Evolutionary conservation across 768 basidiomycete genomes (phyloP).

Genomic region (Imleria badia): DNA sequence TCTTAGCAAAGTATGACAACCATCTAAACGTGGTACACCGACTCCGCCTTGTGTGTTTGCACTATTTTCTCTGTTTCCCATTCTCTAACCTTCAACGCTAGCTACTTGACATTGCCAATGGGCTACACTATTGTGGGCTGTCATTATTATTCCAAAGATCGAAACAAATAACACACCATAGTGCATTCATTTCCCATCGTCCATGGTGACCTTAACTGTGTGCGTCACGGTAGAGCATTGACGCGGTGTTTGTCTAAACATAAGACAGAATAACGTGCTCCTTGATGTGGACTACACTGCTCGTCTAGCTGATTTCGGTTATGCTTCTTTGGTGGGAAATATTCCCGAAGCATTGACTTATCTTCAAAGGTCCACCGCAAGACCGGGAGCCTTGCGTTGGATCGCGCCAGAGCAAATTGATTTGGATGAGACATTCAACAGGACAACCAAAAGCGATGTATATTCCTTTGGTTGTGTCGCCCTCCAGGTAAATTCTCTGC

Average conservation of each 20-base stretch:
- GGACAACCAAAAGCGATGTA: constrained; percentile 10
- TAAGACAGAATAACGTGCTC: constrained; percentile 21
- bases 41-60: constrained; percentile 16
- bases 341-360: constrained; percentile 6
- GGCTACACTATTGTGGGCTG: constrained; percentile 14
- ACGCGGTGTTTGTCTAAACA: neutral
- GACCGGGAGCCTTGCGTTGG: constrained; percentile 40
- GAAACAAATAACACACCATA: neutral
- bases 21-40: neutral
- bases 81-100: constrained; percentile 19
- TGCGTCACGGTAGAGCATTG: neutral
- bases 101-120: constrained; percentile 15
- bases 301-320: constrained; percentile 46
- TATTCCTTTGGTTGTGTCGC: constrained; percentile 32
- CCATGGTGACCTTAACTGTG: constrained; percentile 22
- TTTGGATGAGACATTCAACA: too few species aligned
- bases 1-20: constrained; percentile 7
- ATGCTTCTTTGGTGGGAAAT: constrained; percentile 26
- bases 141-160: neutral
- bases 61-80: constrained; percentile 1
- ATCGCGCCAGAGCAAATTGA: constrained; percentile 37
- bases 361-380: constrained; percentile 28
- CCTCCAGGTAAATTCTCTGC: constrained; percentile 20
- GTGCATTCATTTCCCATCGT: constrained; percentile 20
- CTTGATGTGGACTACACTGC: constrained; percentile 28